These are phyloP conservation scores for Kalanchoe fedtschenkoi DNA, from an alignment of 164 flowering plant genomes.

Conservation along the genomic window DNA sequence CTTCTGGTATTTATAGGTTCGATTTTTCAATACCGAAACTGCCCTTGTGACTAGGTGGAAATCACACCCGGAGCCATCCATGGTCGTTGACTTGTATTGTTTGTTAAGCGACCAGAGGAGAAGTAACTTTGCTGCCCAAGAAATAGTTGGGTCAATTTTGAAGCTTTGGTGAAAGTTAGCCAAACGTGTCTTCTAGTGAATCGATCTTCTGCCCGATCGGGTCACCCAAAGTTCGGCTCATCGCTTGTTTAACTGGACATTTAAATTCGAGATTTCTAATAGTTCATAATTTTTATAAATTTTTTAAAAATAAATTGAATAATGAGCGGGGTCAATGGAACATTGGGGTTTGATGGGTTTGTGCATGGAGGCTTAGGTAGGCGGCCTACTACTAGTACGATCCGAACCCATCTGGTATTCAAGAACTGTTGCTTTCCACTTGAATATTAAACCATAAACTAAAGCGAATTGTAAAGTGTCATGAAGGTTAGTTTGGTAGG, in stretches of 20 bases:
- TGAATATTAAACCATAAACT: background rate
- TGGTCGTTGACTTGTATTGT: conserved; percentile 2
- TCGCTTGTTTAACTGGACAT: background rate
- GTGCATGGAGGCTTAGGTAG: background rate
- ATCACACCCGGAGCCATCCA: background rate
- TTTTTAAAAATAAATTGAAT: no score
- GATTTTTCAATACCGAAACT: background rate
- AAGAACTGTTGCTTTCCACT: background rate
- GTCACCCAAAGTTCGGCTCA: background rate
- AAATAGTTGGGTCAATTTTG: background rate
- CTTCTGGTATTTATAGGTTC: background rate
- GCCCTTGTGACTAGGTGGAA: background rate
- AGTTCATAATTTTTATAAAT: no score
- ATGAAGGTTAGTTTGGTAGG: background rate
- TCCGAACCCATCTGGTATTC: background rate
- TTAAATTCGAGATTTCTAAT: no score
- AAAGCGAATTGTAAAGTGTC: no score
- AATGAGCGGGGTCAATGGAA: no score
- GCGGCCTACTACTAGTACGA: background rate
- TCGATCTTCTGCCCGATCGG: background rate
- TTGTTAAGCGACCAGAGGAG: background rate
- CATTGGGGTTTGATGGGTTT: no score
- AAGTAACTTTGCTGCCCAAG: conserved; percentile 1
- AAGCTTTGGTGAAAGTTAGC: conserved; percentile 6
- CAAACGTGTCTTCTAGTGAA: background rate